Evolutionary conservation across 2,329 filamentous ascomycete genomes (phyloP).

Genomic region (Epicoccum nigrum): DNA sequence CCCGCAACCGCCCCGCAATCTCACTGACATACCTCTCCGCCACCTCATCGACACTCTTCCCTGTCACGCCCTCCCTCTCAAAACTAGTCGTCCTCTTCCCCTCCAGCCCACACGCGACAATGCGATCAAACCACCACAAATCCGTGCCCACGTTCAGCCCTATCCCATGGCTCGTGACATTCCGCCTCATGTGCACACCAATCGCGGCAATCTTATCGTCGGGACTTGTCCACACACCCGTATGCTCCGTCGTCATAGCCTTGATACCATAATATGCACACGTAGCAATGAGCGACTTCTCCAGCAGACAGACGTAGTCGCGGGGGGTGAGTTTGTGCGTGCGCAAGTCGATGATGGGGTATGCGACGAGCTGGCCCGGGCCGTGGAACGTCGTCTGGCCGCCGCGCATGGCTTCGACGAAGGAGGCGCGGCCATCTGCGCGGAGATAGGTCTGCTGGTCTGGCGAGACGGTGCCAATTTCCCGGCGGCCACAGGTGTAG

Average conservation of each 20-base stretch:
- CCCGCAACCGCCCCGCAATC: constrained; percentile 39
- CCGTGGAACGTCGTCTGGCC: constrained; percentile 96
- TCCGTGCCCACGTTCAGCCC: constrained; percentile 78
- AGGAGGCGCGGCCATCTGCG: constrained; percentile 58
- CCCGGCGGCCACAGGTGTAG: constrained; percentile 89
- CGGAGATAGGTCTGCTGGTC: constrained; percentile 53
- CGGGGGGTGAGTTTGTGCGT: constrained; percentile 71
- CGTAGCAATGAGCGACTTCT: constrained; percentile 73
- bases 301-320: constrained; percentile 78
- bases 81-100: constrained; percentile 82
- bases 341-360: constrained; percentile 84
- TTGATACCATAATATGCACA: constrained; percentile 66
- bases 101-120: constrained; percentile 87
- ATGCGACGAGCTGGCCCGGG: constrained; percentile 90
- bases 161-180: constrained; percentile 83
- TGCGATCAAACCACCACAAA: constrained; percentile 69
- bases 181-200: constrained; percentile 86
- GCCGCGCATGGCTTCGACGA: constrained; percentile 77
- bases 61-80: constrained; percentile 56
- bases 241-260: constrained; percentile 72
- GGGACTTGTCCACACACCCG: constrained; percentile 74
- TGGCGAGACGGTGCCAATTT: constrained; percentile 59
- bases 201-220: constrained; percentile 81
- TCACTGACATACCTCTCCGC: constrained; percentile 50
- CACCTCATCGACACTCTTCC: constrained; percentile 47